Base-by-base conservation (phyloP, 2,329 filamentous ascomycete species). In the Aspergillus latus region DNA sequence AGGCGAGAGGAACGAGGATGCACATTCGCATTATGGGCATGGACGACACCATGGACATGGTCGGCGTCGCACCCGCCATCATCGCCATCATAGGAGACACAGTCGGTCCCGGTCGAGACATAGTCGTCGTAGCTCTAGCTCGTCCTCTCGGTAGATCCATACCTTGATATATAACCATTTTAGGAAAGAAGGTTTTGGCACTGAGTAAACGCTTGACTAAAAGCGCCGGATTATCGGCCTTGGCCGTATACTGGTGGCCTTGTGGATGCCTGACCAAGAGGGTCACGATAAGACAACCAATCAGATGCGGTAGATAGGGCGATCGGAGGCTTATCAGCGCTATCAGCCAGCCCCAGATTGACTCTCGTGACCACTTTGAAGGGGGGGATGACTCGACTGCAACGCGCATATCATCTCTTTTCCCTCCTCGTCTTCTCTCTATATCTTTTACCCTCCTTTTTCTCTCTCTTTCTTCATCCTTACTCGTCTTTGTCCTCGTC, bases 1-100 rank as follows among this genome's bases (percentile, higher is more conserved):
- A 62, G 84, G 84, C 72, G 69, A 76, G 39, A 69, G 34, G 4
- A 45, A 21, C 8, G 45, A 74, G 60, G 75, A 76, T 29, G 29
- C 30, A 1, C 54, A 56, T 30, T 54, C 58, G 8, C 45, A 59
- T 46, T 58, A 66, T 63, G 29, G 29, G 26, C 53, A 54, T 29
- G 54, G 62, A 32, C 56, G 54, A 21, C 52, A 43, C 32, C 49
- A 64, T 64, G 50, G 34, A 4, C 50, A 58, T 37, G 58, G 62
- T 46, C 55, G 56, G 36, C 40, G 54, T 28, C 63, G 60, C 21
- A 56, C 58, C 2, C 61, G 61, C 46, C 50, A 13, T 15, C 49
- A 44, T 58, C 61, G 63, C 44, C 66, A 65, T 52, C 63, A 69
- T 54, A 60, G 61, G 48, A 55, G 39, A 50, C 4, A 39, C 26